Conservation (phyloP, 1,139 yeast species). For the Kurtzmaniella quercitrusa region DNA sequence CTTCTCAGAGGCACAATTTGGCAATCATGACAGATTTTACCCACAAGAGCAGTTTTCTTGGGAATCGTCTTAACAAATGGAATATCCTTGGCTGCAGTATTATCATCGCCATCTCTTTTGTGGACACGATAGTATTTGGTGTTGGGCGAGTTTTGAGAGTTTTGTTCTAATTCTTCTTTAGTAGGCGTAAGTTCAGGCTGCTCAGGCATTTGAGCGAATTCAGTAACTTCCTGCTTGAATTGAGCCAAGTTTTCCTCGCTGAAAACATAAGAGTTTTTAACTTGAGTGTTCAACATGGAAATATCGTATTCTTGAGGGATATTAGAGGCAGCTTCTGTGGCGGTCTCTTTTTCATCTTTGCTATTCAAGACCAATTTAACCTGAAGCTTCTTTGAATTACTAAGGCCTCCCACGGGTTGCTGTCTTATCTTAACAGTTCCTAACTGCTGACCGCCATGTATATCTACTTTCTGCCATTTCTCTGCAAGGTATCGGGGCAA, state of each 20-base stretch:
- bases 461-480: constrained; percentile 66
- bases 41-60: constrained; percentile 78
- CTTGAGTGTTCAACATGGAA: constrained; percentile 70
- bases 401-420: constrained; percentile 18
- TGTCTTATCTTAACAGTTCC: constrained; percentile 77
- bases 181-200: constrained; percentile 40
- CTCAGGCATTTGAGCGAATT: constrained; percentile 45
- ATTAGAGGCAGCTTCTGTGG: constrained; percentile 9
- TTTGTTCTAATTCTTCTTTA: constrained; percentile 29
- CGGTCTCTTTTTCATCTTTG: constrained; percentile 26
- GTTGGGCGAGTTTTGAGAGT: constrained; percentile 10
- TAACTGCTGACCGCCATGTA: constrained; percentile 66
- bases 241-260: constrained; percentile 80
- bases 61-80: constrained; percentile 82
- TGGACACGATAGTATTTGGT: constrained; percentile 28
- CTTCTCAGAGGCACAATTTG: constrained; percentile 74
- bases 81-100: constrained; percentile 35
- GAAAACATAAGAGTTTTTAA: constrained; percentile 83
- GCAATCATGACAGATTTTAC: constrained; percentile 91
- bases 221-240: constrained; percentile 56
- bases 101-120: constrained; percentile 12
- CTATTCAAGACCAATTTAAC: constrained; percentile 58
- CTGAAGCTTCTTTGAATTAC: constrained; percentile 39
- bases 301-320: constrained; percentile 86
- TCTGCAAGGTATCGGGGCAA: constrained; percentile 84